These are phyloP conservation scores for Ascoidea rubescens DNA, from an alignment of 805 yeast species.

Conservation along the genomic window DNA sequence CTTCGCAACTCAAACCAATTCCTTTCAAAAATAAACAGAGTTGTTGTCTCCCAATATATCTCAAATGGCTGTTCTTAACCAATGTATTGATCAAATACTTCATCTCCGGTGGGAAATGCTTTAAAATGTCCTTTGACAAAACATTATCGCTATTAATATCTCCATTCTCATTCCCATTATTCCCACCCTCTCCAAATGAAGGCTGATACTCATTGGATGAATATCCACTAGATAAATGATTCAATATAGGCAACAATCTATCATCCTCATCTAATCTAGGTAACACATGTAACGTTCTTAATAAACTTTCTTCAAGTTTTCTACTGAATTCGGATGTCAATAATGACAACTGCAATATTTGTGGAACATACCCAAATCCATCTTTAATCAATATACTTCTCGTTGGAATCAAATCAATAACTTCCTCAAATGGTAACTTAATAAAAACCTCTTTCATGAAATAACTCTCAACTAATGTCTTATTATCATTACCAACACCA, in stretches of 20 bases:
- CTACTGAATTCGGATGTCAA: conserved; percentile 42
- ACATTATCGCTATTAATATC: conserved; percentile 53
- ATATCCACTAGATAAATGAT: conserved; percentile 64
- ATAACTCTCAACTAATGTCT: conserved; percentile 20
- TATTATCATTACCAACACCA: conserved; percentile 4
- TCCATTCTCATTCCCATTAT: conserved; percentile 23
- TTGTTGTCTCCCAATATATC: conserved; percentile 77
- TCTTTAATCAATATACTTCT: conserved; percentile 50
- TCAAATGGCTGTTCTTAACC: conserved; percentile 51
- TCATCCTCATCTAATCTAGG: conserved; percentile 89
- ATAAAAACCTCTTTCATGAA: conserved; percentile 54
- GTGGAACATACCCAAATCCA: conserved; percentile 81
- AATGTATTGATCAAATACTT: conserved; percentile 51
- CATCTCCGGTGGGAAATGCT: conserved; percentile 78
- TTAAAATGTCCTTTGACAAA: conserved; percentile 33
- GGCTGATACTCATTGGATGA: conserved; percentile 33
- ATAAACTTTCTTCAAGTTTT: conserved; percentile 34
- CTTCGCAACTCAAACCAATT: conserved; percentile 77
- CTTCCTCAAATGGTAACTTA: conserved; percentile 79
- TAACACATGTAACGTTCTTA: conserved; percentile 58
- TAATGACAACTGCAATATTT: conserved; percentile 51
- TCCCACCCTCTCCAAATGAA: conserved; percentile 16
- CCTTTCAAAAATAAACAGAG: conserved; percentile 77
- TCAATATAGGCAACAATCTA: conserved; percentile 70
- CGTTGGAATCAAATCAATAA: conserved; percentile 60